phyloP scores from a whole-genome alignment of 1,284 basidiomycete species.

The Tetrapyrgos nigripes region DNA sequence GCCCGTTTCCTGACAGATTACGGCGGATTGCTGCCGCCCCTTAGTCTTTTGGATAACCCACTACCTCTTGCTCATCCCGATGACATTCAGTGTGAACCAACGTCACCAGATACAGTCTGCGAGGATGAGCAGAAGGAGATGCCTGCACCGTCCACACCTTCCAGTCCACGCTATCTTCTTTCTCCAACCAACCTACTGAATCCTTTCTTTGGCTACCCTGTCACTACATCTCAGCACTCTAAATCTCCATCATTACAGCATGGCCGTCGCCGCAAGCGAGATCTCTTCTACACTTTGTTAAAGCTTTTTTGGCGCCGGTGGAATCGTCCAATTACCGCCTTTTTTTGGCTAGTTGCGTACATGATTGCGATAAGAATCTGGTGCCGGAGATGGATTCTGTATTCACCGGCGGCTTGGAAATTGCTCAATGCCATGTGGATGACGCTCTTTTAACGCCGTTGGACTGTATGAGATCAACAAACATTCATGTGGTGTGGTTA shows the following conservation, averaged over 20 bases:
- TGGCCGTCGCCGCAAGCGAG: conserved; percentile 72
- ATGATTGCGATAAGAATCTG: conserved; percentile 27
- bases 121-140: background rate
- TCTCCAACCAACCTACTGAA: conserved; percentile 67
- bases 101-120: background rate
- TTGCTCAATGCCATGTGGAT: conserved; percentile 16
- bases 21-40: conserved; percentile 58
- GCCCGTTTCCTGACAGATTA: conserved; percentile 52
- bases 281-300: conserved; percentile 70
- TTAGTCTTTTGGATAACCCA: conserved; percentile 54
- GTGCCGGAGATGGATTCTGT: conserved; percentile 24
- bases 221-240: conserved; percentile 38
- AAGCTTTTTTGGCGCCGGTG: conserved; percentile 73
- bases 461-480: background rate
- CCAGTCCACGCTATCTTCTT: conserved; percentile 31
- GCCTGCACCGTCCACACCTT: conserved; percentile 17
- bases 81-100: background rate
- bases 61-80: conserved; percentile 35
- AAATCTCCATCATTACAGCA: conserved; percentile 52
- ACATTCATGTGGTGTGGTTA: background rate
- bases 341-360: conserved; percentile 33
- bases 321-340: conserved; percentile 48
- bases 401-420: conserved; percentile 16
- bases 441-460: background rate
- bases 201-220: conserved; percentile 88